Conservation (phyloP, 352 stramenopile species). For the Phytophthora colocasiae region DNA sequence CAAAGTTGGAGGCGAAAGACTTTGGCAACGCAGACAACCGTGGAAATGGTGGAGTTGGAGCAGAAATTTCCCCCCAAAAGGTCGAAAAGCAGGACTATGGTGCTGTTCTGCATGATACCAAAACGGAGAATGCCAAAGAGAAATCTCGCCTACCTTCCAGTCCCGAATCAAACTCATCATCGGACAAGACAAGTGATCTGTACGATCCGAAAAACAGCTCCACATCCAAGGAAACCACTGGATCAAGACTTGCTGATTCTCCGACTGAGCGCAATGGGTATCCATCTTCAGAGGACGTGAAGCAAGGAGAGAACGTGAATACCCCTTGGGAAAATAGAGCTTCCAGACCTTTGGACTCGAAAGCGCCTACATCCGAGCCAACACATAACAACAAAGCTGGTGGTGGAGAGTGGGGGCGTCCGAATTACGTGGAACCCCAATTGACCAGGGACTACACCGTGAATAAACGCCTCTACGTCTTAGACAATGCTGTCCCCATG, state of each 20-base stretch:
- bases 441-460: not conserved
- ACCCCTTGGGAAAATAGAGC: conserved; percentile 2
- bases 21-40: not conserved
- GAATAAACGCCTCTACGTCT: conserved; percentile 5
- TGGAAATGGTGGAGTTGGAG: too few species aligned
- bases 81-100: too few species aligned
- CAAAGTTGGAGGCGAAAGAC: not conserved
- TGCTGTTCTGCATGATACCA: not conserved
- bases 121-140: not conserved
- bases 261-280: too few species aligned
- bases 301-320: not conserved
- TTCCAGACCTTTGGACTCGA: not conserved
- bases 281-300: not conserved
- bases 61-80: too few species aligned
- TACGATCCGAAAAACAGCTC: not conserved
- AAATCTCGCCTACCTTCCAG: not conserved
- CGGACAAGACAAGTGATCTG: not conserved
- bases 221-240: not conserved
- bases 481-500: conserved; percentile 8
- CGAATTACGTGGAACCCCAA: not conserved
- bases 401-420: not conserved
- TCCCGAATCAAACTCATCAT: too few species aligned
- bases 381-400: not conserved
- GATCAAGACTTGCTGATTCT: too few species aligned
- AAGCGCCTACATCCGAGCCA: not conserved